Base-by-base conservation (phyloP, 805 yeast genomes). In the Yarrowia deformans region DNA sequence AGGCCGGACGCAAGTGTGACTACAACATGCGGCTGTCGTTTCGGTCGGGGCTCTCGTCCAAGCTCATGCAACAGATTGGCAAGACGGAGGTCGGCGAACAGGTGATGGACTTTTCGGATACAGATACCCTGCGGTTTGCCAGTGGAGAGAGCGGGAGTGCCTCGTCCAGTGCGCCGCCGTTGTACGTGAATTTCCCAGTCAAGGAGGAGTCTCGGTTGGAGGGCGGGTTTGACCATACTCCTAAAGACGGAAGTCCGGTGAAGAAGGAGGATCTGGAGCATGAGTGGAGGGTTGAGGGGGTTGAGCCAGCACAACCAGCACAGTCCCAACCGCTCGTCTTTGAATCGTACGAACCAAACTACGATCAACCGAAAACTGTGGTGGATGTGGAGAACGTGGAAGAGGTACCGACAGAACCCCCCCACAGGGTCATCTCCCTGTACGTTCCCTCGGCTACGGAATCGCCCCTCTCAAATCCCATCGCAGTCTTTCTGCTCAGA, bases 11-110 rank as follows among this genome's bases (percentile, higher is more conserved):
- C 8, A 60, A 60, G 10, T 60, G 66, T 42, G 66, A 60, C 42
- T 60, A 43, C 66, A 60, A 60, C 42, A 60, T 60, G 66, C 66
- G 66, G 3, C 42, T 60, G 29, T 60, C 66, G 18, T 60, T 60
- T 18, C 29, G 66, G 16, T 60, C 66, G 40, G 66, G 66, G 3
- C 42, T 60, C 34, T 60, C 66, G 42, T 60, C 66, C 42, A 60
- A 60, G 6, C 52, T 60, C 12, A 60, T 60, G 66, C 66, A 60
- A n/a, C 66, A 60, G 34, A 60, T 60, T 6, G 66, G 66, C 34
- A 60, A 60, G 18, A 54, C 60, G 1, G 60, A 54, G 19, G 60
- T 54, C 0, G 66, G 66, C 12, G 66, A 60, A 16, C 66, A 60
- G n/a, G 50, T 60, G 42, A 45, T 60, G 66, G 52, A 60, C 18